A percentile compares a stretch with the other conserved stretches of the same genome.
Evolutionary conservation across 73 alveolate genomes (phyloP).

Genomic region (Halteria grandinella): DNA sequence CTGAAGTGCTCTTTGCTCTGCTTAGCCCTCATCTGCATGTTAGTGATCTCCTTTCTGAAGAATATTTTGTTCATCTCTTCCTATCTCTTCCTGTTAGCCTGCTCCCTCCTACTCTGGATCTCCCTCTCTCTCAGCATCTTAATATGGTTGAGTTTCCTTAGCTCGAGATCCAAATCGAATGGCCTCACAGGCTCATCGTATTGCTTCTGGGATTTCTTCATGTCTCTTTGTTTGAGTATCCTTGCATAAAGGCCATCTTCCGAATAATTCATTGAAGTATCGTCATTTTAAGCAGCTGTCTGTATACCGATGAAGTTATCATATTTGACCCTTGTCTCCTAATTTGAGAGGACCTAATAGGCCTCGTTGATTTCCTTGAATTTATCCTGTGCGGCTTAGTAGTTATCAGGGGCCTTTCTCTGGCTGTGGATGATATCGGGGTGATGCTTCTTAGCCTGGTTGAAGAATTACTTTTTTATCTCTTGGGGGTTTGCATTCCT

Average conservation of each 20-base stretch:
- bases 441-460: slow-evolving; percentile 14
- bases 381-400: slow-evolving; percentile 11
- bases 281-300: too few species aligned
- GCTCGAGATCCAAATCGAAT: slow-evolving; percentile 12
- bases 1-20: too few species aligned
- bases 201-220: not conserved
- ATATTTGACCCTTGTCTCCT: not conserved
- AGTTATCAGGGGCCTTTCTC: not conserved
- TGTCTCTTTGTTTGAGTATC: not conserved
- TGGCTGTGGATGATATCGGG: not conserved
- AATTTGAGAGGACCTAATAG: not conserved
- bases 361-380: slow-evolving; percentile 36
- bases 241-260: too few species aligned
- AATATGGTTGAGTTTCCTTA: not conserved
- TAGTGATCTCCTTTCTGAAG: slow-evolving; percentile 9
- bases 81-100: slow-evolving; percentile 1
- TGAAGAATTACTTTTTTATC: slow-evolving; percentile 9
- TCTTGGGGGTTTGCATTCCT: not conserved
- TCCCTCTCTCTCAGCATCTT: not conserved
- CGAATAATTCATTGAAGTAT: too few species aligned
- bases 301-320: slow-evolving; percentile 4
- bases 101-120: not conserved
- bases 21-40: not conserved
- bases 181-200: not conserved
- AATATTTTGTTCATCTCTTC: slow-evolving; percentile 31